Base-by-base conservation (phyloP, 257 asterid species). In the Ocimum tenuiflorum region DNA sequence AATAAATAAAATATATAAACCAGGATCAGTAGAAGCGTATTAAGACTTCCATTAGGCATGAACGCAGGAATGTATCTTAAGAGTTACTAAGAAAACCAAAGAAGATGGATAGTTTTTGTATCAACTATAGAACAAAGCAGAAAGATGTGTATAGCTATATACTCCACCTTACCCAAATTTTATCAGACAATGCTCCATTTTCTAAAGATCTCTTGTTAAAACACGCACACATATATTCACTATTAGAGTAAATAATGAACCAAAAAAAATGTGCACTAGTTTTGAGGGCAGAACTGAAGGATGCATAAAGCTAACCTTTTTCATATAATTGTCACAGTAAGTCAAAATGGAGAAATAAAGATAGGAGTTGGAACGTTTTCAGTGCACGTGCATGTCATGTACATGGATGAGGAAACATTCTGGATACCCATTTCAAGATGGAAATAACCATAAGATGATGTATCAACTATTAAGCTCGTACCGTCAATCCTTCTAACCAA, bases 401-500 rank as follows among this genome's bases (percentile, higher is more conserved):
- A 13, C n/a, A 43, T 52, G 42, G 17, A 60, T n/a, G 27, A 45
- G 36, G 39, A 19, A 52, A 36, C 15, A 19, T 14, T 23, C 31
- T 27, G 6, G 35, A 29, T 24, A 27, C 41, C 49, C 29, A 66
- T 20, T 24, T 27, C 13, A 46, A 19, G 20, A 60, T 41, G 27
- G 54, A 63, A 63, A 47, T 56, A 31, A 33, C n/a, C 0, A 18
- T 11, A 24, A 55, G 15, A 48, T 38, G 31, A 14, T 35, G 18
- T 18, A 43, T 33, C 35, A 63, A 62, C 18, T 20, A 6, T 39
- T 4, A 60, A 57, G 45, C 31, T 54, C 71, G 46, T 85, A 91
- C 96, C 98, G 74, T 92, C 96, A 57, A 92, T 92, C 75, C 99
- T 85, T 75, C 97, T 79, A 65, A 92, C 94, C 81, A 92, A 59